These are phyloP conservation scores for Cetradonia linearis DNA, from an alignment of 495 filamentous ascomycete genomes.

Conservation along the genomic window DNA sequence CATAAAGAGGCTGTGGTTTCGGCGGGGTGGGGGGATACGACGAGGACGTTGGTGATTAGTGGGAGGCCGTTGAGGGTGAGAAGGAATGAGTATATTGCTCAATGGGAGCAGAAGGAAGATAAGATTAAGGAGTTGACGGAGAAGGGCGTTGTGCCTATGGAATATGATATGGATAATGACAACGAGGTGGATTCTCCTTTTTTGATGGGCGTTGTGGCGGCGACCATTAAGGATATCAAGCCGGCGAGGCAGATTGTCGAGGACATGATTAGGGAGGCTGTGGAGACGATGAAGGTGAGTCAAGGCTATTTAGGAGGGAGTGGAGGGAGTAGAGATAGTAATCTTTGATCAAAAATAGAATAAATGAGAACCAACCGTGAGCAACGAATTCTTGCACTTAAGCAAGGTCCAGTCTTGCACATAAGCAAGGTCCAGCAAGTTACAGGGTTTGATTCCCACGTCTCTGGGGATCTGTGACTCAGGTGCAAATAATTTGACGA, in stretches of 20 bases:
- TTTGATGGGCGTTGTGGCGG: constrained; percentile 91
- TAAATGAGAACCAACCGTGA: background rate
- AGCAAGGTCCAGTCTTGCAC: background rate
- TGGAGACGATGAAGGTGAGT: constrained; percentile 49
- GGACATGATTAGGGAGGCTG: constrained; percentile 77
- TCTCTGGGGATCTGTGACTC: no score
- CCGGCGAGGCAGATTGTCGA: constrained; percentile 73
- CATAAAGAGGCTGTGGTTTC: constrained; percentile 75
- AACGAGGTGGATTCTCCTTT: constrained; percentile 66
- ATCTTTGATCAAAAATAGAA: constrained; percentile 17
- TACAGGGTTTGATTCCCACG: background rate
- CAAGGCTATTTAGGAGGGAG: constrained; percentile 29
- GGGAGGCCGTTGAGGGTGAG: constrained; percentile 71
- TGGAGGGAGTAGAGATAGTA: constrained; percentile 16
- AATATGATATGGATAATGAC: constrained; percentile 66
- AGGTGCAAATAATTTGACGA: no score
- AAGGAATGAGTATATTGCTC: constrained; percentile 69
- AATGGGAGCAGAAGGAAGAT: constrained; percentile 65
- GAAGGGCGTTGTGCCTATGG: constrained; percentile 65
- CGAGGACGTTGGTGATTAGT: constrained; percentile 65
- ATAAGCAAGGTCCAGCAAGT: background rate
- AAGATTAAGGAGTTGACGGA: constrained; percentile 62
- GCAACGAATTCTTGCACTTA: background rate
- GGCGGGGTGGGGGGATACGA: constrained; percentile 63
- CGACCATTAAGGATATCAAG: constrained; percentile 58